Evolutionary conservation across 2,329 filamentous ascomycete species (phyloP).

Genomic region (Cladobotryum mycophilum): DNA sequence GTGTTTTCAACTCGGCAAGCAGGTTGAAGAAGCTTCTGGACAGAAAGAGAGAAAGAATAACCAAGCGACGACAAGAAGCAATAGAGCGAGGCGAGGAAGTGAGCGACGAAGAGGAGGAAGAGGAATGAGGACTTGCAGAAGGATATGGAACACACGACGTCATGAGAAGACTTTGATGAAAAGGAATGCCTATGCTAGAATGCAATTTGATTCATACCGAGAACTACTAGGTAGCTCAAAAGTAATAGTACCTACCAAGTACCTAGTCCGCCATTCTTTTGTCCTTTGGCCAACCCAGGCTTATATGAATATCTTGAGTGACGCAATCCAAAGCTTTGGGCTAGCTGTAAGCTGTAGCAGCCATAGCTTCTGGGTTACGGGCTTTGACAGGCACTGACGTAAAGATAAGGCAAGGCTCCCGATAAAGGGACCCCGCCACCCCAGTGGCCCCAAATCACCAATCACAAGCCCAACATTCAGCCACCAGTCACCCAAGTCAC

Average conservation of each 20-base stretch:
- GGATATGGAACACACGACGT: not conserved
- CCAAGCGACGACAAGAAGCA: slow-evolving; percentile 49
- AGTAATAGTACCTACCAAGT: too few species aligned
- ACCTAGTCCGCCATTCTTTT: too few species aligned
- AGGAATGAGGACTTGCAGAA: not conserved
- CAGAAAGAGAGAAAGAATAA: slow-evolving; percentile 58
- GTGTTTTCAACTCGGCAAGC: slow-evolving; percentile 85
- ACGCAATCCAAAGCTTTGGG: too few species aligned
- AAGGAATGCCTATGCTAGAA: not conserved
- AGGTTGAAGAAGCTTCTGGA: slow-evolving; percentile 75
- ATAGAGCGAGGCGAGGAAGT: slow-evolving; percentile 46
- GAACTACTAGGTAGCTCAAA: too few species aligned
- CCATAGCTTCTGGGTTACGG: too few species aligned
- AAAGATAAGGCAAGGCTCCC: slow-evolving; percentile 6
- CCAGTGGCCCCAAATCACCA: slow-evolving; percentile 3
- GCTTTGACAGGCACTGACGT: slow-evolving; percentile 1
- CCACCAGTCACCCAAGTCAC: slow-evolving; percentile 12
- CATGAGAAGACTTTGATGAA: not conserved
- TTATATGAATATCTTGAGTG: too few species aligned
- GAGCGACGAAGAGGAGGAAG: slow-evolving; percentile 36
- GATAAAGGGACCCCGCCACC: slow-evolving; percentile 13
- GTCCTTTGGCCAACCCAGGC: too few species aligned
- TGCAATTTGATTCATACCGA: not conserved
- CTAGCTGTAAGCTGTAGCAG: too few species aligned
- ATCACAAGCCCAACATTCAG: slow-evolving; percentile 6